These are phyloP conservation scores for Xylaria intraflava DNA, from an alignment of 495 filamentous ascomycete species.

Conservation along the genomic window DNA sequence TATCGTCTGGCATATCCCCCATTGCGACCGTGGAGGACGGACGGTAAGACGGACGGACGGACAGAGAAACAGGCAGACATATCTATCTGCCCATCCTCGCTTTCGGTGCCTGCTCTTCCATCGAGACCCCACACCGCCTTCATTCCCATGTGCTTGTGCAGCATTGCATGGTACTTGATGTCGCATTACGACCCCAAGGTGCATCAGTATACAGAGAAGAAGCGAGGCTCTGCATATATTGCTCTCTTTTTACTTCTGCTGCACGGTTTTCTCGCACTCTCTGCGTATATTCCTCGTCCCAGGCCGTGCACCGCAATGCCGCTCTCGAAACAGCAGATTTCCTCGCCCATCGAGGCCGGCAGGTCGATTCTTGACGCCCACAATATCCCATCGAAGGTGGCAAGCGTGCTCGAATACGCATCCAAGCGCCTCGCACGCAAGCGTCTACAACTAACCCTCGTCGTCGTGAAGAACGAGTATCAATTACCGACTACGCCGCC, in stretches of 20 bases:
- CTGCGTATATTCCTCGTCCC: neutral
- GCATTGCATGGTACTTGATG: neutral
- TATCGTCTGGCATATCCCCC: neutral
- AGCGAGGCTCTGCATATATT: conserved; percentile 6
- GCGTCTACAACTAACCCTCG: conserved; percentile 38
- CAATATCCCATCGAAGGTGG: conserved; percentile 39
- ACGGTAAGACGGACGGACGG: neutral
- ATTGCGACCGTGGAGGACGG: neutral
- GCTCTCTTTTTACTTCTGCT: neutral
- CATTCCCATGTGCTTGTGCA: neutral
- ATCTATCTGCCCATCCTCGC: neutral
- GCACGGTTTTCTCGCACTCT: neutral
- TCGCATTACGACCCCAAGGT: neutral
- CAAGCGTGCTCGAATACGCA: conserved; percentile 43
- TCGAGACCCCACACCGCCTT: neutral
- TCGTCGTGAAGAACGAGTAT: conserved; percentile 45
- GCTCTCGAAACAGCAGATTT: conserved; percentile 42
- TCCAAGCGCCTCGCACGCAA: conserved; percentile 45
- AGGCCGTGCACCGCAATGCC: conserved; percentile 16
- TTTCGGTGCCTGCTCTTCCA: neutral
- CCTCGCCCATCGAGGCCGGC: conserved; percentile 50
- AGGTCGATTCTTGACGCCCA: conserved; percentile 42
- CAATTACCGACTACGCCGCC: conserved; percentile 33
- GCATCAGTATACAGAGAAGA: neutral
- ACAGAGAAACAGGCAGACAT: neutral